phyloP scores from a whole-genome alignment of 495 filamentous ascomycete genomes.

The Jackrogersella multiformis region DNA sequence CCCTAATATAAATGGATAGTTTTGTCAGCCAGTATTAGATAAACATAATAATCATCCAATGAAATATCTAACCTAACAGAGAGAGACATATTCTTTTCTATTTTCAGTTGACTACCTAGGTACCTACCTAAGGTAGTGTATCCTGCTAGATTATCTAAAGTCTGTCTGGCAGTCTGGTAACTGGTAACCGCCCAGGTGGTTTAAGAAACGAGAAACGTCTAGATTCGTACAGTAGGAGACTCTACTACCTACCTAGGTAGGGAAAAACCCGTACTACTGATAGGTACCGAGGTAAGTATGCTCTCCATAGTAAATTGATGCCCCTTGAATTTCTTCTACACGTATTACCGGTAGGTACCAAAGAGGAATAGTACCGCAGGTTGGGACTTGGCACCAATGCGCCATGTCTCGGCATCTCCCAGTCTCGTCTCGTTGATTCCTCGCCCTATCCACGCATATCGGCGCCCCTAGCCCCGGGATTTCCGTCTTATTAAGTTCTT shows the following conservation, averaged over 20 bases:
- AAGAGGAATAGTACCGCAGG: neutral
- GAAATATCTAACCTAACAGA: too few species aligned
- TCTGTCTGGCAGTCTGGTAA: too few species aligned
- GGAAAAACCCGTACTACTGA: too few species aligned
- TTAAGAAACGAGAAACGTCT: too few species aligned
- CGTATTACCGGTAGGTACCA: too few species aligned
- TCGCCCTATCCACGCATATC: neutral
- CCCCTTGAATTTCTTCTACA: neutral
- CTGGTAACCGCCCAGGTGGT: too few species aligned
- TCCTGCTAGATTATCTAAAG: too few species aligned
- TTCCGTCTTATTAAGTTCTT: conserved; percentile 6
- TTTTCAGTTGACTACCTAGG: neutral
- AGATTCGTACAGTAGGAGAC: too few species aligned
- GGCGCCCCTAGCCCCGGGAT: conserved; percentile 10
- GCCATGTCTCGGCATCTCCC: neutral
- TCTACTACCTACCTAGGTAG: too few species aligned
- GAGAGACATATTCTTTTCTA: too few species aligned
- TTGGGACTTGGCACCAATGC: neutral
- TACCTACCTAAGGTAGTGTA: neutral
- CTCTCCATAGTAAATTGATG: neutral
- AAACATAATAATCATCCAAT: too few species aligned
- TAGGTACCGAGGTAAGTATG: too few species aligned
- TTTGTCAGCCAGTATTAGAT: neutral
- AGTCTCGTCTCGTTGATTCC: neutral
- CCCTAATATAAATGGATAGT: neutral